A percentile compares a stretch with the other conserved stretches of the same genome.
Conservation (phyloP, 768 basidiomycete species). For the Saitozyma podzolica region DNA sequence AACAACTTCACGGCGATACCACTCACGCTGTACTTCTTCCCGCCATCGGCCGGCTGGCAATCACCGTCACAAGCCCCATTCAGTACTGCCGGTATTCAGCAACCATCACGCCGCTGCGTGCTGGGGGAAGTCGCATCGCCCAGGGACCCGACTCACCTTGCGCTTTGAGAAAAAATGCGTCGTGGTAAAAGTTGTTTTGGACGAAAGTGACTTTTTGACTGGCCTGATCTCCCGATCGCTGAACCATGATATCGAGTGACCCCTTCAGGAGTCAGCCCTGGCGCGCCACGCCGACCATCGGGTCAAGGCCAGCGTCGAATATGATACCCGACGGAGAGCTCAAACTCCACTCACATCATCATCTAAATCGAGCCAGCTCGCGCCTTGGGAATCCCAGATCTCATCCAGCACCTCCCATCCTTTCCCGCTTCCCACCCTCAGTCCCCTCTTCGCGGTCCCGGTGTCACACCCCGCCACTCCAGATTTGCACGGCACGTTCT, state of each 20-base stretch:
- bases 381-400: conserved; percentile 75
- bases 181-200: conserved; percentile 97
- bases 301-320: conserved; percentile 1
- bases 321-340: neutral
- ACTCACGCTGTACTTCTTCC: conserved; percentile 70
- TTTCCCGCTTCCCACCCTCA: conserved; percentile 58
- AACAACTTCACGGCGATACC: conserved; percentile 7
- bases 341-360: conserved; percentile 72
- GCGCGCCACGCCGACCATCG: too few relatives aligned
- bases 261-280: conserved; percentile 59
- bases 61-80: conserved; percentile 88
- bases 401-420: conserved; percentile 64
- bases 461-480: conserved; percentile 30
- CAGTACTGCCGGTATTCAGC: conserved; percentile 60
- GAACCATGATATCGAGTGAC: conserved; percentile 85
- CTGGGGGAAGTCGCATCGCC: neutral
- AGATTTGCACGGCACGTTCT: conserved; percentile 48
- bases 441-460: conserved; percentile 62
- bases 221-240: conserved; percentile 70
- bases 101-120: neutral
- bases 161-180: conserved; percentile 97
- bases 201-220: conserved; percentile 65
- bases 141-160: conserved; percentile 63
- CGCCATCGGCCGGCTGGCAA: conserved; percentile 67
- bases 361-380: conserved; percentile 85